Percentiles rank a stretch among this genome's conserved stretches.
Conservation (phyloP, 768 basidiomycete species). For the Tricholoma terreum region DNA sequence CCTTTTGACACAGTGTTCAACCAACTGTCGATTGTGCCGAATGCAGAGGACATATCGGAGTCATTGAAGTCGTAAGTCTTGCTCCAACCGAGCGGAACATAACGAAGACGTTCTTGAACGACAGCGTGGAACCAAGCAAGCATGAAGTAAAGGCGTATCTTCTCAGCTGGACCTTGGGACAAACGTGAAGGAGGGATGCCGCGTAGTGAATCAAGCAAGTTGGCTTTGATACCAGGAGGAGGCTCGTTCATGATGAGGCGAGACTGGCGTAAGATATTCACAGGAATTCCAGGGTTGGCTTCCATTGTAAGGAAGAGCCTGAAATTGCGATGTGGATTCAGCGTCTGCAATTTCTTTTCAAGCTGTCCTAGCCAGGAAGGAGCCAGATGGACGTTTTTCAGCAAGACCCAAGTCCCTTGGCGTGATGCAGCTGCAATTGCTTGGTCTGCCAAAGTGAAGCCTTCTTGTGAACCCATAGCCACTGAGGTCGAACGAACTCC, state of each 20-base stretch:
- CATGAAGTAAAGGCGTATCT: constrained; percentile 90
- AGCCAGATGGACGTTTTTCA: constrained; percentile 97
- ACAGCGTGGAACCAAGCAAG: constrained; percentile 99
- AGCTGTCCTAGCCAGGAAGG: constrained; percentile 94
- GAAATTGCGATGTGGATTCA: constrained; percentile 88
- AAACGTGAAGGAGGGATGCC: constrained; percentile 70
- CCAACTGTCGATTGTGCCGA: constrained; percentile 91
- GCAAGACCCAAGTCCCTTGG: constrained; percentile 92
- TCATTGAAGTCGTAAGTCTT: constrained; percentile 99
- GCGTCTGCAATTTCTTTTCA: constrained; percentile 93
- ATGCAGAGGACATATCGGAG: constrained; percentile 93
- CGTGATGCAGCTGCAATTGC: constrained; percentile 91
- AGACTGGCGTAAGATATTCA: constrained; percentile 95
- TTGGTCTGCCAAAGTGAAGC: constrained; percentile 94
- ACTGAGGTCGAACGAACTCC: constrained; percentile 81
- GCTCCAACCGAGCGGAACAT: constrained; percentile 95
- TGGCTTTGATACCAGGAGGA: constrained; percentile 95
- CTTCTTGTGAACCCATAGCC: constrained; percentile 98
- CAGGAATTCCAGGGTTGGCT: constrained; percentile 89
- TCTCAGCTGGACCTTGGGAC: constrained; percentile 87
- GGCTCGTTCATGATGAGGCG: constrained; percentile 99
- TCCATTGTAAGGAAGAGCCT: constrained; percentile 98
- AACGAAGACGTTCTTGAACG: constrained; percentile 94
- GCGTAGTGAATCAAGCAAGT: constrained; percentile 84
- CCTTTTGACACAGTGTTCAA: constrained; percentile 78